Evolutionary conservation across 805 yeast species (phyloP).

Genomic region (Myxozyma geophila): DNA sequence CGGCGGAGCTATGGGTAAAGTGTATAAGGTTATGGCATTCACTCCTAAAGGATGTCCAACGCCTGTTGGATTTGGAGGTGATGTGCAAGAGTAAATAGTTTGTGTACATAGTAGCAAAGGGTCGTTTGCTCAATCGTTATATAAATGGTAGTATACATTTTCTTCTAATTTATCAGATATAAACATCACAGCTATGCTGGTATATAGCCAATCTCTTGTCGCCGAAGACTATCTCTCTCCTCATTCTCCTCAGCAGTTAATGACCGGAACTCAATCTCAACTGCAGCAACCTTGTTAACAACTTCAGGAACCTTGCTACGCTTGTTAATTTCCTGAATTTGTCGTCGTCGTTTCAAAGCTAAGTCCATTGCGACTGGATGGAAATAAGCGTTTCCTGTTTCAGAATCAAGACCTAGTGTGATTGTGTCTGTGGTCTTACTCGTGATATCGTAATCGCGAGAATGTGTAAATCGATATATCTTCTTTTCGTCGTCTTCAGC

Average conservation of each 20-base stretch:
- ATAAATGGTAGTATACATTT: slow-evolving; percentile 7
- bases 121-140: background rate
- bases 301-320: slow-evolving; percentile 53
- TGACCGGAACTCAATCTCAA: slow-evolving; percentile 68
- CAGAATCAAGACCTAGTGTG: slow-evolving; percentile 62
- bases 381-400: slow-evolving; percentile 65
- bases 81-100: slow-evolving; percentile 20
- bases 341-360: slow-evolving; percentile 83
- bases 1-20: slow-evolving; percentile 71
- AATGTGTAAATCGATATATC: slow-evolving; percentile 62
- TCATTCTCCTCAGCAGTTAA: slow-evolving; percentile 72
- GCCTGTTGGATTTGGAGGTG: slow-evolving; percentile 63
- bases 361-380: slow-evolving; percentile 78
- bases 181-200: slow-evolving; percentile 4
- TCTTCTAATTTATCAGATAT: background rate
- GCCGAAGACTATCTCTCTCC: slow-evolving; percentile 68
- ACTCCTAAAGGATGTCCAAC: slow-evolving; percentile 51
- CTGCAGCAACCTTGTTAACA: slow-evolving; percentile 62
- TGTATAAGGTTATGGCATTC: slow-evolving; percentile 72
- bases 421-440: slow-evolving; percentile 64
- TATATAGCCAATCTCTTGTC: slow-evolving; percentile 42
- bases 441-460: slow-evolving; percentile 81
- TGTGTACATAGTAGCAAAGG: background rate
- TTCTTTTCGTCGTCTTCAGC: slow-evolving; percentile 54
- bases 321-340: slow-evolving; percentile 52